phyloP scores from a whole-genome alignment of 2,329 filamentous ascomycete species.

The Epichloe typhina region DNA sequence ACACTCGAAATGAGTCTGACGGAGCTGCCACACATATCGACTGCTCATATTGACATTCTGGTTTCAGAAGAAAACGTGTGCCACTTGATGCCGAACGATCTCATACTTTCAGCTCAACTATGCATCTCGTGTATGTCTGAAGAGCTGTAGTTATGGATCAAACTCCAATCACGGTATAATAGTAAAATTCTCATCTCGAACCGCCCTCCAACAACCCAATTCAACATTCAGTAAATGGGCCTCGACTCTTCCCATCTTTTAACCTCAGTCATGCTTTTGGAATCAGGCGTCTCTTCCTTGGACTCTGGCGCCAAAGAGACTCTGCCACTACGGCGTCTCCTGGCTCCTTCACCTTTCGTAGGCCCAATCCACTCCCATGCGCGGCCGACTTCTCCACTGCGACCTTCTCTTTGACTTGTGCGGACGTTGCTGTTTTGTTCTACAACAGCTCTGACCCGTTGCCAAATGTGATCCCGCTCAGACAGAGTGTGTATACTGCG shows the following conservation, averaged over 20 bases:
- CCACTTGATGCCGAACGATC: no score
- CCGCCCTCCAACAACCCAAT: background rate
- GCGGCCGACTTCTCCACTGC: conserved; percentile 50
- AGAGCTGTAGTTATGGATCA: background rate
- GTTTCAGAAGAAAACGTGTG: no score
- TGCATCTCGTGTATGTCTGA: no score
- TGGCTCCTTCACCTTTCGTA: conserved; percentile 28
- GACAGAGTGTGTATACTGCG: conserved; percentile 65
- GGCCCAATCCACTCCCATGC: conserved; percentile 62
- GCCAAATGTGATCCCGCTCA: conserved; percentile 73
- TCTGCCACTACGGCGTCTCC: conserved; percentile 39
- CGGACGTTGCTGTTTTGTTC: conserved; percentile 91
- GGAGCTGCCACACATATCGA: no score
- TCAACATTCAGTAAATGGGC: conserved; percentile 24
- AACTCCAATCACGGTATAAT: background rate
- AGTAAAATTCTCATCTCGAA: background rate
- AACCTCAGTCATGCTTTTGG: conserved; percentile 12
- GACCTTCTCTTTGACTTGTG: conserved; percentile 54
- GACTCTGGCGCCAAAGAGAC: conserved; percentile 31
- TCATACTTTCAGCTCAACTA: no score
- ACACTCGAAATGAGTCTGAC: no score
- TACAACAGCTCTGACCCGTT: conserved; percentile 67
- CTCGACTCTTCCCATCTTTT: conserved; percentile 30
- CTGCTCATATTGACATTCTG: no score
- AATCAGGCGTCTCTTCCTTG: conserved; percentile 20